Conservation (phyloP, 1,139 yeast species). For the Schizosaccharomyces versatilis region DNA sequence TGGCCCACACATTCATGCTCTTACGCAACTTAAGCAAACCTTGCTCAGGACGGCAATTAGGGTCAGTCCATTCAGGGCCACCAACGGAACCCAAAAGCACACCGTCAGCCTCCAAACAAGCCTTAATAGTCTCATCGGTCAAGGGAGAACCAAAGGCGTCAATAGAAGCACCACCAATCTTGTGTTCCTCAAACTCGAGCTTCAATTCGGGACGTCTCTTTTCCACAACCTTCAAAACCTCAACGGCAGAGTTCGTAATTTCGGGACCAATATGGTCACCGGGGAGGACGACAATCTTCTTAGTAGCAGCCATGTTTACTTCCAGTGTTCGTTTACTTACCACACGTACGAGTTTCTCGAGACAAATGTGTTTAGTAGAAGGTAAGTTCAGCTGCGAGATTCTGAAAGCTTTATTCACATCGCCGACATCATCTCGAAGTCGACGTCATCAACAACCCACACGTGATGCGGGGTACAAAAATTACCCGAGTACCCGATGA, state of each 20-base stretch:
- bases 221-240: slow-evolving; percentile 62
- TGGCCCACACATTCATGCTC: slow-evolving; percentile 82
- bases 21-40: slow-evolving; percentile 84
- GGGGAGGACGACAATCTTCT: slow-evolving; percentile 66
- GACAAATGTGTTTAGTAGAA: background rate
- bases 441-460: no score
- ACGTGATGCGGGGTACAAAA: no score
- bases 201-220: slow-evolving; percentile 33
- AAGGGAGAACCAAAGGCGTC: slow-evolving; percentile 88
- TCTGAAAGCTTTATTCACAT: no score
- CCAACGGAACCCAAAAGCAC: slow-evolving; percentile 93
- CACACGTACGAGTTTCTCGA: slow-evolving; percentile 1
- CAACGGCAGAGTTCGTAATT: slow-evolving; percentile 70
- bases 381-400: background rate
- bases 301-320: slow-evolving; percentile 16
- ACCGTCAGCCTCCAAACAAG: slow-evolving; percentile 80
- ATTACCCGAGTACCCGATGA: no score
- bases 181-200: slow-evolving; percentile 58
- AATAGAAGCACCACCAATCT: slow-evolving; percentile 95
- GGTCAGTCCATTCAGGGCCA: slow-evolving; percentile 98
- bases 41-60: slow-evolving; percentile 85
- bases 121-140: slow-evolving; percentile 65
- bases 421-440: no score
- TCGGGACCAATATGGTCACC: slow-evolving; percentile 97
- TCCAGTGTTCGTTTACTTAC: slow-evolving; percentile 5